Evolutionary conservation across 805 yeast species (phyloP).

Genomic region (Spathaspora boniae): DNA sequence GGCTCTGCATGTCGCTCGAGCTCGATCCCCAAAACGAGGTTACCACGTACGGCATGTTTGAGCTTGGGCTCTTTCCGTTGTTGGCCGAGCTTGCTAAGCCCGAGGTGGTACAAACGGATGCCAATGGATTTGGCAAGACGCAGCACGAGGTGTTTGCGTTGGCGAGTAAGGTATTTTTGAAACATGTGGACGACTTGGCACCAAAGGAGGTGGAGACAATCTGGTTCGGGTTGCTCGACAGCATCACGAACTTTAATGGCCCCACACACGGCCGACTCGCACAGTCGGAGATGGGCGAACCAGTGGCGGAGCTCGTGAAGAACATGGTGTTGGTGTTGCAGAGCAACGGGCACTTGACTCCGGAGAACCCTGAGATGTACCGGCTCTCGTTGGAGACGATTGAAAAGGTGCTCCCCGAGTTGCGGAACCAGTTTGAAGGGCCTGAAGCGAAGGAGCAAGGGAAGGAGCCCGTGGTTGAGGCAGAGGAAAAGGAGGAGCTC

Average conservation of each 20-base stretch:
- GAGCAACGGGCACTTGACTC: conserved; percentile 20
- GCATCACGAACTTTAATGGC: conserved; percentile 25
- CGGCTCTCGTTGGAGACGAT: conserved; percentile 30
- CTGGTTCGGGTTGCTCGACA: conserved; percentile 36
- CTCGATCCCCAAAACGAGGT: conserved; percentile 32
- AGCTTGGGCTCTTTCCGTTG: conserved; percentile 72
- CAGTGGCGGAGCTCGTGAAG: conserved; percentile 35
- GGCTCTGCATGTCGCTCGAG: conserved; percentile 42
- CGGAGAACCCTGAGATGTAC: conserved; percentile 26
- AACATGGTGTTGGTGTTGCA: conserved; percentile 40
- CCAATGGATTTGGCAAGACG: conserved; percentile 58
- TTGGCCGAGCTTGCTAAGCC: conserved; percentile 63
- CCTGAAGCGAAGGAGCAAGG: conserved; percentile 2
- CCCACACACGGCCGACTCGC: conserved; percentile 15
- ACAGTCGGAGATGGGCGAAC: conserved; percentile 23
- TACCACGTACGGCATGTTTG: conserved; percentile 57
- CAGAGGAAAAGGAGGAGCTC: conserved; percentile 1
- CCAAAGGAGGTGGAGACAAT: conserved; percentile 20
- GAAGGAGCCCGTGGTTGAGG: conserved; percentile 3
- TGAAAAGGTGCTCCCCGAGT: conserved; percentile 24
- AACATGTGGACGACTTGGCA: conserved; percentile 25
- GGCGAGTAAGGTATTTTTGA: conserved; percentile 54
- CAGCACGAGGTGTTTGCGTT: conserved; percentile 65
- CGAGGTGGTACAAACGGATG: conserved; percentile 56
- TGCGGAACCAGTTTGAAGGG: conserved; percentile 17